Conservation (phyloP, 2,329 filamentous ascomycete species). For the Chaetomium olivaceum region DNA sequence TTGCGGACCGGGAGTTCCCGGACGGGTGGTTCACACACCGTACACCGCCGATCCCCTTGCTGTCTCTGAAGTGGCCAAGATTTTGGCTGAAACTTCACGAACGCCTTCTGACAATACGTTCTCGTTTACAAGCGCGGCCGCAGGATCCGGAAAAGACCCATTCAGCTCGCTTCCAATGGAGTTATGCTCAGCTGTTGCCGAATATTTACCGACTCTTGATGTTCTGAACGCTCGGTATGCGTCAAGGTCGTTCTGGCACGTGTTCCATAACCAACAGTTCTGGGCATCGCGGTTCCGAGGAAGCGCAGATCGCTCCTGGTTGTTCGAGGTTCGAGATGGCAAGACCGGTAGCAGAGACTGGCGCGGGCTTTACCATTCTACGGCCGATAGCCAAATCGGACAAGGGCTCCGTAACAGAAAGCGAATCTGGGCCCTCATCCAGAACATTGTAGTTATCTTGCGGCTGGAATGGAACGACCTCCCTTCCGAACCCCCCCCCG, state of each 20-base stretch:
- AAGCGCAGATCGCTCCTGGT: conserved; percentile 1
- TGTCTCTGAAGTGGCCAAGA: neutral
- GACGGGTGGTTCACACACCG: neutral
- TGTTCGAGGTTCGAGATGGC: neutral
- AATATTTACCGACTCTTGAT: neutral
- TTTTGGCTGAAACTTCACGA: neutral
- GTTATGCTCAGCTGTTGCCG: conserved; percentile 6
- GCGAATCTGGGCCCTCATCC: neutral
- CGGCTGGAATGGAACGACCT: neutral
- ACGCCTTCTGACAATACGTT: neutral
- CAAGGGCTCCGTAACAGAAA: neutral
- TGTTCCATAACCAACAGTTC: conserved; percentile 8
- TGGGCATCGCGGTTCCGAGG: conserved; percentile 9
- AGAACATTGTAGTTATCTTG: neutral
- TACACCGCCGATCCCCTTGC: conserved; percentile 2
- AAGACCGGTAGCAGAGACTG: neutral
- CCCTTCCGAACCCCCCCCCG: neutral
- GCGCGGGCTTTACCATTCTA: conserved; percentile 4
- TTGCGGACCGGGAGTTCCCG: neutral
- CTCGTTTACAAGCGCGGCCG: neutral
- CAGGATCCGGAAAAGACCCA: neutral
- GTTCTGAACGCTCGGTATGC: conserved; percentile 5
- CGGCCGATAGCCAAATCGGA: neutral
- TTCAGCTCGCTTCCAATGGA: conserved; percentile 4
- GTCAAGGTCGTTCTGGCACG: conserved; percentile 2